Conservation (phyloP, 1,139 yeast species). For the Yamadazyma oceani region DNA sequence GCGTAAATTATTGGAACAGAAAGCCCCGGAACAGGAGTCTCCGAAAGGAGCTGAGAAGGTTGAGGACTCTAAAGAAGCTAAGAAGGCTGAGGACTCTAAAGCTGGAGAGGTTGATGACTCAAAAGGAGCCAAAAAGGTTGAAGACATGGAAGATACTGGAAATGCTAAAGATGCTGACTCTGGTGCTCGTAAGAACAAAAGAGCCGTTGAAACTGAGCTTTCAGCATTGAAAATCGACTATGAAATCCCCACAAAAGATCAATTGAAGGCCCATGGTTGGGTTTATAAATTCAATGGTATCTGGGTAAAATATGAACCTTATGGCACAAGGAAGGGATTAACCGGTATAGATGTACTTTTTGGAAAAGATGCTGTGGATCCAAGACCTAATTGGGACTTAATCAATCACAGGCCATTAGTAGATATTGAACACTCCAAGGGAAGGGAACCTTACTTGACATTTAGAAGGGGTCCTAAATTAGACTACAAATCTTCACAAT, state of each 20-base stretch:
- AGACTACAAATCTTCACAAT: constrained; percentile 38
- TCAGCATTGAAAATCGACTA: constrained; percentile 23
- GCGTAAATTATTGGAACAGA: constrained; percentile 13
- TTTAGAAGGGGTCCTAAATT: constrained; percentile 53
- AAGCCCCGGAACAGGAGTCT: constrained; percentile 2
- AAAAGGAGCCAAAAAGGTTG: constrained; percentile 8
- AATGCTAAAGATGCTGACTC: constrained; percentile 2
- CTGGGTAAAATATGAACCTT: constrained; percentile 30
- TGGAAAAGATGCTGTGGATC: constrained; percentile 74
- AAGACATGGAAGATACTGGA: constrained; percentile 6
- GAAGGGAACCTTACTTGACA: constrained; percentile 29
- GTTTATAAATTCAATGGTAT: constrained; percentile 30
- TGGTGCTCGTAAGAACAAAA: constrained; percentile 6
- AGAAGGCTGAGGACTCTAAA: constrained; percentile 14
- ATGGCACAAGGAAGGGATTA: constrained; percentile 29
- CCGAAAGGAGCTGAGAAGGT: constrained; percentile 2
- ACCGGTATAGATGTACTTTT: constrained; percentile 61
- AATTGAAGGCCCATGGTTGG: constrained; percentile 38
- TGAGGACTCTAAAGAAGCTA: constrained; percentile 19
- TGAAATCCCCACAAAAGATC: constrained; percentile 33
- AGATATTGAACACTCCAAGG: constrained; percentile 21
- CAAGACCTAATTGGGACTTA: constrained; percentile 70
- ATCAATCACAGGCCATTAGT: constrained; percentile 24
- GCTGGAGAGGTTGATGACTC: constrained; percentile 9
- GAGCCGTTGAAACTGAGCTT: constrained; percentile 20